Evolutionary conservation across 1,284 basidiomycete species (phyloP).

Genomic region (Ganoderma meredithae): DNA sequence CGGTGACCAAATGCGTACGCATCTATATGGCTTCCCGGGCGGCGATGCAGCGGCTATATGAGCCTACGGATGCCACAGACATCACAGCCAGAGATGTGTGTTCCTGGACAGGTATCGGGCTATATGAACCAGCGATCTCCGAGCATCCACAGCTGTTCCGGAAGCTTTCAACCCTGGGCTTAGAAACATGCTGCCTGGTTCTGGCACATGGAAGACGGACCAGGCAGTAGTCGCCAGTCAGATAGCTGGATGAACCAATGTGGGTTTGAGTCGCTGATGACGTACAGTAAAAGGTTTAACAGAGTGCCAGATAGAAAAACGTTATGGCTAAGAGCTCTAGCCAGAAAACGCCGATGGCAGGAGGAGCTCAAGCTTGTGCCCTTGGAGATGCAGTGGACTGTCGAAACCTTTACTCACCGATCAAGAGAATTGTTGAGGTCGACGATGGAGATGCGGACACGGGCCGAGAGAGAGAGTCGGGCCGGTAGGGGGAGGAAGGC

Average conservation of each 20-base stretch:
- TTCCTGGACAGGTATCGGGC: background rate
- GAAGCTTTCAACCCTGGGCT: slow-evolving; percentile 8
- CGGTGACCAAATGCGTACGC: background rate
- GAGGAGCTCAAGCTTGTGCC: slow-evolving; percentile 4
- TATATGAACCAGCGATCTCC: slow-evolving; percentile 3
- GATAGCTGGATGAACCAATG: background rate
- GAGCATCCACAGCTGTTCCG: background rate
- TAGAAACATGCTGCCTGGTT: slow-evolving; percentile 1
- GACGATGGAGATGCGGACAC: no score
- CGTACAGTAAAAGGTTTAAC: no score
- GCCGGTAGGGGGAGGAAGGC: no score
- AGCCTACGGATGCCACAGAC: no score
- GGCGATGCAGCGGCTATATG: background rate
- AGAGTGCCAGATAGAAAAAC: background rate
- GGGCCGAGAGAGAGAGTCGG: no score
- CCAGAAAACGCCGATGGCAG: background rate
- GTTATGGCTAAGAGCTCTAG: slow-evolving; percentile 6
- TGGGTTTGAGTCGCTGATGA: no score
- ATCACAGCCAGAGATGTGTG: no score
- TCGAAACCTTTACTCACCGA: no score
- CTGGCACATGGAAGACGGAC: slow-evolving; percentile 8
- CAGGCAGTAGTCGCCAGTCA: background rate
- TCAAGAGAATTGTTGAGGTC: no score
- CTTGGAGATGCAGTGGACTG: slow-evolving; percentile 14
- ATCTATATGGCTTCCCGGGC: background rate